Base-by-base conservation (phyloP, 208 protist species). In the Balamuthia mandrillaris region DNA sequence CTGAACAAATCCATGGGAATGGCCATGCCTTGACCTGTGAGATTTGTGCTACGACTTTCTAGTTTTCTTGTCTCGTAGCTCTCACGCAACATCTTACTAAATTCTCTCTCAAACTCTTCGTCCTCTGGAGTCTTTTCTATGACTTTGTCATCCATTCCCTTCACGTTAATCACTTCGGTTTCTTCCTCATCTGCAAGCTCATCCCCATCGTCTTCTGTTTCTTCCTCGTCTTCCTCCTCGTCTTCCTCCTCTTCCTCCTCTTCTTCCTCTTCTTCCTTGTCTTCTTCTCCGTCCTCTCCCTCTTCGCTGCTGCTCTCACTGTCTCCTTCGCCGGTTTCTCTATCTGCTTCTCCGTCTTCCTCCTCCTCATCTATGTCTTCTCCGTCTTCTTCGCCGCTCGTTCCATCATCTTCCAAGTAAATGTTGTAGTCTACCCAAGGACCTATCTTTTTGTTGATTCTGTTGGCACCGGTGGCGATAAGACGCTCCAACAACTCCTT, bases 1-100 rank as follows among this genome's bases (percentile, higher is more conserved):
- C 49, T 18, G n/a, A n/a, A 56, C 49, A 56, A 24, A 56, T 56
- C 49, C n/a, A 56, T 24, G n/a, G 49, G 49, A 18, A 56, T n/a
- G 18, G 18, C 49, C 18, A 56, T 56, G n/a, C n/a, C n/a, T 18
- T 24, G 49, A 56, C n/a, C n/a, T 10, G 74, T 42, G 16, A 87
- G 14, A 65, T 74, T 82, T 31, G 82, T 35, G 3, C 63, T 52
- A 2, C 35, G 27, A 27, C 27, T 68, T 6, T 87, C 84, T 49
- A 42, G 35, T 51, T 68, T 42, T 63, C 84, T 42, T 35, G 65
- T 44, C 42, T 87, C 84, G 27, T 52, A 70, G 39, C 51, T 72
- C 27, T 87, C 84, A 37, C 79, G 84, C 84, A 87, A 83, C 44
- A 82, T 82, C 70, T 37, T 68, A 29, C 70, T 45, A 4, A 87